Evolutionary conservation across 2,329 filamentous ascomycete genomes (phyloP), one percentile per base, ranked within the genome.

Genomic region (Teratosphaeria pseudoeucalypti): DNA sequence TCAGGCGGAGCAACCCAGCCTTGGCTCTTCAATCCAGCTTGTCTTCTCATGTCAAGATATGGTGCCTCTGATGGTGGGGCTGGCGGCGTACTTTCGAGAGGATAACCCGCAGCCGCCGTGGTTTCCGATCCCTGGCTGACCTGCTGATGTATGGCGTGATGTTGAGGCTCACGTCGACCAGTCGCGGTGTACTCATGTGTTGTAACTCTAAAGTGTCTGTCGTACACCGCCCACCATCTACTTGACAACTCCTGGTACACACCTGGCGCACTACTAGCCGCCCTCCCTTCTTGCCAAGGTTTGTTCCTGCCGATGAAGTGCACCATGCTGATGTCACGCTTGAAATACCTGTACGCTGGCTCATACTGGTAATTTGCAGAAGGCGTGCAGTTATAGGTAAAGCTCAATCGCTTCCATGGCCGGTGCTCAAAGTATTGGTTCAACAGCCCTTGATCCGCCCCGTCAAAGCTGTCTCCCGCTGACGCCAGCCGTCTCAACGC

Each of bases 331-430:
- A 99, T 95, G 67, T 85, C 88, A 55, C 88, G 88, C 75, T 95
- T 89, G 74, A 95, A 95, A 78, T 97, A 90, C 65, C 86, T 85
- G 75, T 95, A 99, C 57, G 94, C 94, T 12, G 94, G 94, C 59
- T 96, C 82, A 75, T 97, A 99, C 76, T 99, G 94, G 77, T 99
- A 99, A 73, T 96, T 91, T 27, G 88, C 92, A 63, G 90, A 96
- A 1, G 94, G 94, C 0, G 94, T 99, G 74, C 94, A 94, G 73
- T 99, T 99, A 79, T 97, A 99, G 56, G 86, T 87, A 76, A 99
- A 99, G 75, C 89, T 92, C 70, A 99, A 76, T 65, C 92, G 86
- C 74, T 96, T 86, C 83, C 87, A 96, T 62, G 82, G 73, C 55
- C 73, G 83, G 72, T 87, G 79, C 75, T 87, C 82, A 76, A 94